Evolutionary conservation across 306 rosid species (phyloP).

Genomic region (Malus domestica): DNA sequence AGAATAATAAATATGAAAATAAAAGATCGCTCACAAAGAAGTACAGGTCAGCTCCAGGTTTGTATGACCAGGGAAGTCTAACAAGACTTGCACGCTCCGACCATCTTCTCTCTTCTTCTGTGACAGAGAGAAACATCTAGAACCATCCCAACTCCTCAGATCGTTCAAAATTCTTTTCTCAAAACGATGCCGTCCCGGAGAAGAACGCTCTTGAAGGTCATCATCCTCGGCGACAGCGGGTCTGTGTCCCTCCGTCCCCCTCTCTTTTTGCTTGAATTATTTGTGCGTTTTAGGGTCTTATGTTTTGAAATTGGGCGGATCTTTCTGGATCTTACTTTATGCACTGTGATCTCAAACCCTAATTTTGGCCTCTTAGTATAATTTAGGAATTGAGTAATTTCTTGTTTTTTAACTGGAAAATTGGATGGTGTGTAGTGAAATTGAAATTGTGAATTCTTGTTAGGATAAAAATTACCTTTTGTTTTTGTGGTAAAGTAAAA

Average conservation of each 20-base stretch:
- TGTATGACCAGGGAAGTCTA: constrained; percentile 2
- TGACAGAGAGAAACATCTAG: not conserved
- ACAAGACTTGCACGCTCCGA: constrained; percentile 18
- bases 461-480: not conserved
- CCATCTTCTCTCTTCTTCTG: not conserved
- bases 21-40: too few species aligned
- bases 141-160: constrained; percentile 11
- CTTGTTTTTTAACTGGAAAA: not conserved
- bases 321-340: constrained; percentile 26
- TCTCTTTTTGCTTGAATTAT: not conserved
- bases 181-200: constrained; percentile 85
- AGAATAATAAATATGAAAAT: too few species aligned
- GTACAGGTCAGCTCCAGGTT: constrained; percentile 10
- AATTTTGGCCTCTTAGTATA: not conserved
- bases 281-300: constrained; percentile 3
- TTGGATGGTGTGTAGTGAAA: not conserved
- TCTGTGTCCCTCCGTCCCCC: constrained; percentile 16
- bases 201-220: constrained; percentile 95
- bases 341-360: not conserved
- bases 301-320: constrained; percentile 13
- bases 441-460: not conserved
- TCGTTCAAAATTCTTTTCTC: constrained; percentile 15
- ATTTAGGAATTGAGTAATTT: not conserved
- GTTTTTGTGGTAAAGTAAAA: not conserved
- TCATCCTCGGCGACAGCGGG: constrained; percentile 99